Conservation (phyloP, 2,329 filamentous ascomycete species). For the Gnomoniopsis sp. region DNA sequence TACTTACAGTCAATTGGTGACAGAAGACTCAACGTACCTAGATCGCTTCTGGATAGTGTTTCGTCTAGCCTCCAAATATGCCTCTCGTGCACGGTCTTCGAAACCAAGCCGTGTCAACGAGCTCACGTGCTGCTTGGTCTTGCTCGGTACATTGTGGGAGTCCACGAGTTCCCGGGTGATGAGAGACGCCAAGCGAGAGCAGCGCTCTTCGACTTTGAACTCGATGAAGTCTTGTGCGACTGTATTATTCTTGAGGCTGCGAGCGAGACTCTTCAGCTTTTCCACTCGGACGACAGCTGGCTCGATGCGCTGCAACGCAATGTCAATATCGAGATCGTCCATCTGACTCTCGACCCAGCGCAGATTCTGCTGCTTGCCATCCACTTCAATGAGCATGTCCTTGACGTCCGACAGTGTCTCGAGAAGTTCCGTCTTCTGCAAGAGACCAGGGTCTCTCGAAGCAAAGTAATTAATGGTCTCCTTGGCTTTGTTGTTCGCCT, state of each 20-base stretch:
- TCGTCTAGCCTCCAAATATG: constrained; percentile 77
- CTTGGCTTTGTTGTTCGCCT: constrained; percentile 77
- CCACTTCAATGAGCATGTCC: constrained; percentile 90
- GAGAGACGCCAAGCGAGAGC: constrained; percentile 70
- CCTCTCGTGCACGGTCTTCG: constrained; percentile 83
- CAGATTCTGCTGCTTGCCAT: constrained; percentile 93
- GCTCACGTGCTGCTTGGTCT: constrained; percentile 75
- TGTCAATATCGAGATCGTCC: constrained; percentile 93
- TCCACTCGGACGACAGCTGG: constrained; percentile 80
- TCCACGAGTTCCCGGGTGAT: constrained; percentile 75
- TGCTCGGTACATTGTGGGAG: constrained; percentile 70
- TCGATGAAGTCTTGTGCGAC: constrained; percentile 90
- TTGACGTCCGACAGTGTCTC: constrained; percentile 76
- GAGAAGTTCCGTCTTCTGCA: constrained; percentile 76
- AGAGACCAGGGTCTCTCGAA: constrained; percentile 69
- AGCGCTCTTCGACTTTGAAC: constrained; percentile 85
- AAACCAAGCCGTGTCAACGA: constrained; percentile 87
- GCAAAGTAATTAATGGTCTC: constrained; percentile 87
- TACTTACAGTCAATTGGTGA: neutral
- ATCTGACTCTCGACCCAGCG: constrained; percentile 95
- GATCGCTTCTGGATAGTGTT: constrained; percentile 77
- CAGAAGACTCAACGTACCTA: constrained; percentile 53
- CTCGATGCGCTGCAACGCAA: constrained; percentile 87
- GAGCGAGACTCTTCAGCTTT: constrained; percentile 74
- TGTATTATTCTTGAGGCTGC: constrained; percentile 77